Evolutionary conservation across 495 filamentous ascomycete genomes (phyloP).

Genomic region (Podospora tetraspora): DNA sequence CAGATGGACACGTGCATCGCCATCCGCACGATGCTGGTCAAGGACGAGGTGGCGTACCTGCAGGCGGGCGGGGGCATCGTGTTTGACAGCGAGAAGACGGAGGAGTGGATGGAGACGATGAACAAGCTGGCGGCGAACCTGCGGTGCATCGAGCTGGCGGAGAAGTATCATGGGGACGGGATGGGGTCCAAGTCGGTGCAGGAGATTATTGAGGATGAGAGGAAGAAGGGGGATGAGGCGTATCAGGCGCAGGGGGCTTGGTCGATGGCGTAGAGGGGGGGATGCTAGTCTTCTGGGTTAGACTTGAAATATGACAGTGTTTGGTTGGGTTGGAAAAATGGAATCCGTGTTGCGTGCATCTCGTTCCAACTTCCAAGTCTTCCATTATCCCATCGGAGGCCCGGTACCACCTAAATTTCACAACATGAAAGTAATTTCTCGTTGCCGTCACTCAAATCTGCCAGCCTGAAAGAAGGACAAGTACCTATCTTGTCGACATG

Average conservation of each 20-base stretch:
- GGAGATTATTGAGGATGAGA: constrained; percentile 34
- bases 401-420: too few relatives aligned
- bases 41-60: constrained; percentile 84
- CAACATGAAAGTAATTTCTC: too few relatives aligned
- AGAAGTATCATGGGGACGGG: constrained; percentile 55
- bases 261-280: background rate
- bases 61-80: constrained; percentile 98
- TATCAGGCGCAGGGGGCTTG: constrained; percentile 7
- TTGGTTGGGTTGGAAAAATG: too few relatives aligned
- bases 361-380: too few relatives aligned
- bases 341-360: too few relatives aligned
- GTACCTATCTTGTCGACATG: too few relatives aligned
- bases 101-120: constrained; percentile 95
- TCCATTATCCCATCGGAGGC: too few relatives aligned
- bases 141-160: constrained; percentile 76
- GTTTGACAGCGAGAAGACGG: constrained; percentile 87
- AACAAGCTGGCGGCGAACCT: constrained; percentile 92
- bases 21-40: constrained; percentile 91
- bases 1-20: constrained; percentile 99
- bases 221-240: constrained; percentile 31
- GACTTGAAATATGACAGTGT: background rate
- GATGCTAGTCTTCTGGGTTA: background rate
- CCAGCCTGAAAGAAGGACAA: too few relatives aligned
- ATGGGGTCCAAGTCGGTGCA: constrained; percentile 29
- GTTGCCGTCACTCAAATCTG: too few relatives aligned